phyloP scores from a whole-genome alignment of 495 filamentous ascomycete species.

The Lasiosphaeria hispida region DNA sequence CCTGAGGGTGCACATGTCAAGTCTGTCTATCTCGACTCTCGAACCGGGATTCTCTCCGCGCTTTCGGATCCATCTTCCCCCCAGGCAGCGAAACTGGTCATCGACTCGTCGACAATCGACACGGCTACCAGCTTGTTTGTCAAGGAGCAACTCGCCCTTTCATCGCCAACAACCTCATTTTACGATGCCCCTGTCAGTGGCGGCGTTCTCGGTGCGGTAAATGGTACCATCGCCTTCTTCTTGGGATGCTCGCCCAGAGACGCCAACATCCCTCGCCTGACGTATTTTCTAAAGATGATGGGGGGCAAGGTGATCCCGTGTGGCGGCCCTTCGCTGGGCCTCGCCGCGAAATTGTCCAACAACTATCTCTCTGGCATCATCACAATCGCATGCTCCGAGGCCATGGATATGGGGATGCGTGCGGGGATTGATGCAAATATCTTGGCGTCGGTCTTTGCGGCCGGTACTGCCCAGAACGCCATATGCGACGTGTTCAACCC shows the following conservation, averaged over 20 bases:
- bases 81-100: conserved; percentile 26
- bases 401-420: conserved; percentile 55
- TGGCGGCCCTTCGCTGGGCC: conserved; percentile 48
- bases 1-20: conserved; percentile 38
- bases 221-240: conserved; percentile 46
- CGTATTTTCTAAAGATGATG: conserved; percentile 41
- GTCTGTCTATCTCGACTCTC: conserved; percentile 34
- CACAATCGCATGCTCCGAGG: conserved; percentile 51
- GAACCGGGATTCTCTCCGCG: conserved; percentile 30
- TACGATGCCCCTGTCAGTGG: conserved; percentile 33
- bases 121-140: conserved; percentile 26
- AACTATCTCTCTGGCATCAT: conserved; percentile 56
- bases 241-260: conserved; percentile 20
- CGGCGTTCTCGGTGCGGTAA: conserved; percentile 42
- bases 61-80: neutral
- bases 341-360: conserved; percentile 55
- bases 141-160: conserved; percentile 23
- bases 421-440: conserved; percentile 49
- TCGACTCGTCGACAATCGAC: conserved; percentile 46
- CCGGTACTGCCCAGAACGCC: conserved; percentile 50
- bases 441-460: conserved; percentile 47
- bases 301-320: conserved; percentile 51
- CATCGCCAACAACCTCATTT: conserved; percentile 23
- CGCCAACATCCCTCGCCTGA: conserved; percentile 13
- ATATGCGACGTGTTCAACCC: conserved; percentile 52